A percentile compares a stretch with the other conserved stretches of the same genome.
These are phyloP conservation scores for Ceratobasidium sp. DNA, from an alignment of 1,284 basidiomycete species.

Conservation along the genomic window DNA sequence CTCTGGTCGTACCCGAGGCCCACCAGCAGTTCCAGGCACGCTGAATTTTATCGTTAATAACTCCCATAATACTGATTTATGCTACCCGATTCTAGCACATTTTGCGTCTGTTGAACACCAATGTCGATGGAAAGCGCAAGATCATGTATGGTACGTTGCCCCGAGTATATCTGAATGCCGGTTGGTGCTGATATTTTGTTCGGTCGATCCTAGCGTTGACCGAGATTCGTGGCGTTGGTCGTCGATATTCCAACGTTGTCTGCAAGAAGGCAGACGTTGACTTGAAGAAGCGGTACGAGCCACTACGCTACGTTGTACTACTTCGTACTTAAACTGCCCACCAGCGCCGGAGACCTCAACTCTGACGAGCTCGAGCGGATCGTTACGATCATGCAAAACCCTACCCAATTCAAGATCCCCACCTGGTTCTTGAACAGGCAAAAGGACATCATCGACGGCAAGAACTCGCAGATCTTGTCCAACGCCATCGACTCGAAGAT, in stretches of 20 bases:
- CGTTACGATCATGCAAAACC: slow-evolving; percentile 99
- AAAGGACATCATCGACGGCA: slow-evolving; percentile 97
- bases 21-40: slow-evolving; percentile 93
- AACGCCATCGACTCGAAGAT: slow-evolving; percentile 99
- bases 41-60: slow-evolving; percentile 40
- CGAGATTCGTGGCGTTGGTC: slow-evolving; percentile 99
- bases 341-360: slow-evolving; percentile 93
- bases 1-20: slow-evolving; percentile 92
- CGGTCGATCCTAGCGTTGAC: slow-evolving; percentile 71
- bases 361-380: slow-evolving; percentile 98
- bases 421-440: slow-evolving; percentile 99
- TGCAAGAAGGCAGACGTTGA: slow-evolving; percentile 99
- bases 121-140: slow-evolving; percentile 99
- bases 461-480: slow-evolving; percentile 96
- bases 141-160: slow-evolving; percentile 81
- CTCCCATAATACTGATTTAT: background rate
- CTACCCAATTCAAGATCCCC: slow-evolving; percentile 99
- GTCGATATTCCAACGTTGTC: slow-evolving; percentile 98
- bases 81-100: slow-evolving; percentile 77
- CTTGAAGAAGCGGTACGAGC: slow-evolving; percentile 95
- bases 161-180: background rate
- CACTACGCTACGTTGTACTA: background rate
- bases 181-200: background rate
- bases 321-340: slow-evolving; percentile 17
- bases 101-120: slow-evolving; percentile 98